Percentiles rank a stretch among this genome's conserved stretches.
Evolutionary conservation across 2,329 filamentous ascomycete species (phyloP).

Genomic region (Phaeoacremonium minimum): DNA sequence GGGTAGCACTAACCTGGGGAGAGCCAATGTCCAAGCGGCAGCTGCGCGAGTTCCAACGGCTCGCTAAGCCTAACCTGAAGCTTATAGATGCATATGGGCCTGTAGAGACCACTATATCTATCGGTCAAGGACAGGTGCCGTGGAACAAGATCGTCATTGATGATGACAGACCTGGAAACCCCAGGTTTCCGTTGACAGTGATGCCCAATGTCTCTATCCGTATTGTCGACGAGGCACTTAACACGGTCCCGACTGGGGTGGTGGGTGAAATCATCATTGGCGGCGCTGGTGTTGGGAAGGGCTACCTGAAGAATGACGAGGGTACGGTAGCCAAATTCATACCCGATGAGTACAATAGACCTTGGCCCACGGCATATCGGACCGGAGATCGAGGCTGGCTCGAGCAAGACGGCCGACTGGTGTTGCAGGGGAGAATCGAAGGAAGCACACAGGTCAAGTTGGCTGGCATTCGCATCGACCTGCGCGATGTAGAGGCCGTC

Average conservation of each 20-base stretch:
- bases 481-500: constrained; percentile 22
- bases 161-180: no score
- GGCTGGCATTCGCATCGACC: constrained; percentile 20
- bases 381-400: constrained; percentile 35
- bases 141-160: no score
- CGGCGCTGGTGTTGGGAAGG: constrained; percentile 31
- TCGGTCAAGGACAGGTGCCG: no score
- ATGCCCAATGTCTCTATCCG: constrained; percentile 30
- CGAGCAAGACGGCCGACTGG: constrained; percentile 23
- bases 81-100: constrained; percentile 15
- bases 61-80: not conserved
- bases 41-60: not conserved
- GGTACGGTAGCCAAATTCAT: constrained; percentile 9
- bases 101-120: no score
- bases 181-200: no score
- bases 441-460: constrained; percentile 43
- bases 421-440: constrained; percentile 28
- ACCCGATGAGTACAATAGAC: constrained; percentile 1
- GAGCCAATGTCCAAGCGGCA: constrained; percentile 10
- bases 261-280: constrained; percentile 34
- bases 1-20: constrained; percentile 8
- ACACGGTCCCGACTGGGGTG: constrained; percentile 24
- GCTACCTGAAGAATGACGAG: constrained; percentile 28
- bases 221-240: constrained; percentile 29
- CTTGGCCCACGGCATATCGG: constrained; percentile 25